Conservation (phyloP, 306 rosid genomes). For the Parietaria judaica region DNA sequence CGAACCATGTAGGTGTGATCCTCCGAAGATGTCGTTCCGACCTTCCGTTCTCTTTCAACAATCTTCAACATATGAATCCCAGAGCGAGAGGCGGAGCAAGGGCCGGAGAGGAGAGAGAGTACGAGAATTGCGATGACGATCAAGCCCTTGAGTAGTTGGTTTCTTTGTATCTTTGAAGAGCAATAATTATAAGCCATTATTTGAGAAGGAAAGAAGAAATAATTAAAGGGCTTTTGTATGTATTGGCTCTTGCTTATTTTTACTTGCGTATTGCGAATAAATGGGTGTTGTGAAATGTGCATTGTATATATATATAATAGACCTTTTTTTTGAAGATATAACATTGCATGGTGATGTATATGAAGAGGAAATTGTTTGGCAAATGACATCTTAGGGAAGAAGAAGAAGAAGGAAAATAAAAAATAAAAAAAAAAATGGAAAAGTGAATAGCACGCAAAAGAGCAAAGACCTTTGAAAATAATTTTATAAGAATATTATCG, state of each 20-base stretch:
- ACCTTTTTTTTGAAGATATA: not conserved
- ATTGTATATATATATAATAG: too few species aligned
- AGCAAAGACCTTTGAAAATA: slow-evolving; percentile 22
- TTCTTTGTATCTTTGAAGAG: slow-evolving; percentile 21
- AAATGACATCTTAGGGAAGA: slow-evolving; percentile 11
- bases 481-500: not conserved
- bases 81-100: slow-evolving; percentile 51
- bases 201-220: slow-evolving; percentile 20
- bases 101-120: slow-evolving; percentile 36
- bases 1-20: slow-evolving; percentile 18
- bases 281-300: slow-evolving; percentile 15
- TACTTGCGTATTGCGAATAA: slow-evolving; percentile 10
- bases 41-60: slow-evolving; percentile 13
- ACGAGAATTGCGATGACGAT: slow-evolving; percentile 21
- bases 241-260: not conserved
- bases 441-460: slow-evolving; percentile 39
- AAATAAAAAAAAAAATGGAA: slow-evolving; percentile 18
- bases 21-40: not conserved
- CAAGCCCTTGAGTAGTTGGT: slow-evolving; percentile 21
- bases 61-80: slow-evolving; percentile 20
- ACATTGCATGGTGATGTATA: slow-evolving; percentile 35
- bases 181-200: slow-evolving; percentile 33
- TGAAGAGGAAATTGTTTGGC: slow-evolving; percentile 23
- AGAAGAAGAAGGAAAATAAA: slow-evolving; percentile 6
- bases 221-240: not conserved